Evolutionary conservation across 169 alveolate species (phyloP), one percentile per base, ranked within the genome.

Genomic region (Cryptosporidium parvum): DNA sequence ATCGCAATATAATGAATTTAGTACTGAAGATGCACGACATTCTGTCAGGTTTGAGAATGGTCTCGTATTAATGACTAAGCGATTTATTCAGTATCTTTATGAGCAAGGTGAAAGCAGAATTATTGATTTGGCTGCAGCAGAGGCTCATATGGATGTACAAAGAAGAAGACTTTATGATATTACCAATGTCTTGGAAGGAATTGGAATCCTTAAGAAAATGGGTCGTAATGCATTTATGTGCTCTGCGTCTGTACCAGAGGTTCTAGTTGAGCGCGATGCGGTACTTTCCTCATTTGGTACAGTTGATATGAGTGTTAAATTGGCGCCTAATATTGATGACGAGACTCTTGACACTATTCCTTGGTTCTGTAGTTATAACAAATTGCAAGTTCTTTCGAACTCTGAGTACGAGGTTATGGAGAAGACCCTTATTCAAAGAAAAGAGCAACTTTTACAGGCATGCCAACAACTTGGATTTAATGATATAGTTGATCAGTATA

Each of bases 111-210:
- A 80, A 33, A 80, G 89, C 52, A 5, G 89, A 23, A 80, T 80
- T 14, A 80, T 80, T 44, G 89, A 80, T 42, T 51, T 80, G 23
- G 89, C 89, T 37, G 89, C 89, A 4, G 89, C 89, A 23, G 89
- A 80, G 31, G 89, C 89, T 10, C 89, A 80, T 80, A 80, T 95
- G 91, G 69, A 70, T 14, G 97, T 95, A 1, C 87, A 94, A 70
- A 95, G 95, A 62, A 80, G 97, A 39, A 91, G 97, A 65, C 94
- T 95, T 44, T 95, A 95, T 85, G 97, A 95, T 69, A 95, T 95
- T 44, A 95, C 97, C 2, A 95, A 95, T 69, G 97, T 95, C 35
- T 85, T 95, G n/a, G 96, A 95, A 69, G 97, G 97, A 35, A 94
- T 91, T 72, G 93, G 93, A 10, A 75, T 91, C 35, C 86, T 91